Evolutionary conservation across 495 filamentous ascomycete genomes (phyloP), one percentile per base, ranked within the genome.

Genomic region (Neurospora sp.): DNA sequence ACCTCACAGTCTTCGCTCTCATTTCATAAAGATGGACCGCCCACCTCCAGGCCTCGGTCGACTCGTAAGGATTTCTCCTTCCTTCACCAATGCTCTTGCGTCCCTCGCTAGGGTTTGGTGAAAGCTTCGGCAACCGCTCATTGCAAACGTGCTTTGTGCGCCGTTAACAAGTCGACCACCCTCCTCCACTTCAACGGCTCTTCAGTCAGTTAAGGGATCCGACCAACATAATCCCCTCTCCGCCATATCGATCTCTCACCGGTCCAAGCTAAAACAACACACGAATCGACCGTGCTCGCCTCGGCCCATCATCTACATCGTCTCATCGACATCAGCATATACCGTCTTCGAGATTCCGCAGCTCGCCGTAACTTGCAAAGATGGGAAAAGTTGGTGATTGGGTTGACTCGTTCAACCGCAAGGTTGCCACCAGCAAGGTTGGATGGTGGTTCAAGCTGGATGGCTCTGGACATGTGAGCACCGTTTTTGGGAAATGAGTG

Each of bases 371-470:
- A 22, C 14, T 45, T 38, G 41, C 27, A 22, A 22, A 45, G 59
- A 42, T 35, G 42, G 70, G 59, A 73, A 77, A 80, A 40, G 84
- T 84, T 78, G 80, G 73, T 65, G 53, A 17, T 40, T 89, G 84
- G 85, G 78, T 87, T 72, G 82, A 87, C 31, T 79, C 82, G 40
- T 80, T 83, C 77, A 91, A 92, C 76, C 69, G 79, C 53, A 82
- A 79, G 76, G 82, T 91, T 74, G 89, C 88, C 72, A 74, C 78
- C 70, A 87, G 87, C 76, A 82, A 85, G 42, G 85, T 94, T 72
- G 92, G 92, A 69, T 83, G 85, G 70, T 93, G 89, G 84, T 94
- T 94, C 82, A 86, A 86, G 61, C 84, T 94, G 20, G 91, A 94
- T 73, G 89, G 89, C 76, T 92, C 86, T 40, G 91, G 92, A 73